Conservation (phyloP, 2,329 filamentous ascomycete species). For the Fusarium solani-melongenae region DNA sequence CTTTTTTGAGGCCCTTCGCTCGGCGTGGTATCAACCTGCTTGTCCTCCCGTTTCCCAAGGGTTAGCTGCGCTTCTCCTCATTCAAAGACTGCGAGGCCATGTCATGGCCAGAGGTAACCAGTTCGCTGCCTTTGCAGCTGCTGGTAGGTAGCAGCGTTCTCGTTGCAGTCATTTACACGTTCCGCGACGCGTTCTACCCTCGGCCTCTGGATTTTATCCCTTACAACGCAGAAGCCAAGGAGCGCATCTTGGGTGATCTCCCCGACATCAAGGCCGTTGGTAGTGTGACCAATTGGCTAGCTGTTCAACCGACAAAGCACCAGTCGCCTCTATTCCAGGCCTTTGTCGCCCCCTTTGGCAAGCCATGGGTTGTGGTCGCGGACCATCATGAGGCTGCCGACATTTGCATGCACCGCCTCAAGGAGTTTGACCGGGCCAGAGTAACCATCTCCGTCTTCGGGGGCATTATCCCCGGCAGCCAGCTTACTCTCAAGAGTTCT, state of each 20-base stretch:
- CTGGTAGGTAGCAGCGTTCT: constrained; percentile 6
- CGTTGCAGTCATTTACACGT: constrained; percentile 6
- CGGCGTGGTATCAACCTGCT: neutral
- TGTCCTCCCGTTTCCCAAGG: neutral
- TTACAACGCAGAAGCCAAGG: constrained; percentile 21
- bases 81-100: neutral
- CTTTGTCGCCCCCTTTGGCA: constrained; percentile 20
- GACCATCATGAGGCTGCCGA: constrained; percentile 31
- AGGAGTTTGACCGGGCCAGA: constrained; percentile 27
- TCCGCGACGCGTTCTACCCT: constrained; percentile 20
- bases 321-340: constrained; percentile 22
- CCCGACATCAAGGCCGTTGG: constrained; percentile 18
- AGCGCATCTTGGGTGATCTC: constrained; percentile 22
- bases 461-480: constrained; percentile 15
- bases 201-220: constrained; percentile 20
- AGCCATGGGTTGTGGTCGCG: constrained; percentile 27
- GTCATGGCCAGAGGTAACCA: neutral
- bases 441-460: constrained; percentile 14
- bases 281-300: constrained; percentile 27
- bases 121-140: neutral
- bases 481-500: constrained; percentile 20
- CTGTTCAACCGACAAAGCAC: constrained; percentile 11
- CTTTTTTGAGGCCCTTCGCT: neutral
- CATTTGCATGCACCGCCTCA: constrained; percentile 21
- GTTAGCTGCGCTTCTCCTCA: neutral